Evolutionary conservation across 2,329 filamentous ascomycete species (phyloP).

Genomic region (Aspergillus sp.): DNA sequence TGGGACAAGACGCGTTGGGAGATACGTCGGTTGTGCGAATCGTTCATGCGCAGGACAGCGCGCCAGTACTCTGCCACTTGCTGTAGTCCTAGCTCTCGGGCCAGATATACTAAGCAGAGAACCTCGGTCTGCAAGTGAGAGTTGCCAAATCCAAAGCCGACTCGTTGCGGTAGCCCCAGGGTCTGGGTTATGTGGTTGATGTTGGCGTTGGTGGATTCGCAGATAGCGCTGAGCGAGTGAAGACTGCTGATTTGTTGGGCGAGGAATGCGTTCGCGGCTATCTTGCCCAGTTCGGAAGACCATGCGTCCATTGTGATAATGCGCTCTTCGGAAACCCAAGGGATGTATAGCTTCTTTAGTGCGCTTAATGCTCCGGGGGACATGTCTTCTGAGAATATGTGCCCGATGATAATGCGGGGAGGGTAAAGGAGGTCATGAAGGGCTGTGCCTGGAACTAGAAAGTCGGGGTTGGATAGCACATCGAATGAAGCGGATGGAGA

Average conservation of each 20-base stretch:
- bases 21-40: constrained; percentile 6
- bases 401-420: constrained; percentile 22
- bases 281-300: constrained; percentile 20
- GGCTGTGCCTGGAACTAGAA: constrained; percentile 20
- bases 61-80: constrained; percentile 25
- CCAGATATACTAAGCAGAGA: constrained; percentile 20
- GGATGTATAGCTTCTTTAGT: constrained; percentile 20
- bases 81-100: constrained; percentile 19
- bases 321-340: constrained; percentile 21
- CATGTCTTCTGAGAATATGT: constrained; percentile 20
- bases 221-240: constrained; percentile 14
- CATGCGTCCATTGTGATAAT: constrained; percentile 28
- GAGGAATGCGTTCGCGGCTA: constrained; percentile 16
- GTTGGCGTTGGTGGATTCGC: constrained; percentile 20
- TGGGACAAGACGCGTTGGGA: constrained; percentile 1
- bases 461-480: constrained; percentile 25
- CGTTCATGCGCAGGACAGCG: constrained; percentile 19
- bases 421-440: constrained; percentile 20
- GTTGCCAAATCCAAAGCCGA: constrained; percentile 3
- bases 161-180: constrained; percentile 11
- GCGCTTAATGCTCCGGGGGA: constrained; percentile 17
- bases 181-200: constrained; percentile 14
- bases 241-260: constrained; percentile 22
- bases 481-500: constrained; percentile 22
- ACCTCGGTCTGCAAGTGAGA: constrained; percentile 17